Percentiles rank a stretch among this genome's conserved stretches.
phyloP scores from a whole-genome alignment of 495 filamentous ascomycete species.

The Evernia prunastri region DNA sequence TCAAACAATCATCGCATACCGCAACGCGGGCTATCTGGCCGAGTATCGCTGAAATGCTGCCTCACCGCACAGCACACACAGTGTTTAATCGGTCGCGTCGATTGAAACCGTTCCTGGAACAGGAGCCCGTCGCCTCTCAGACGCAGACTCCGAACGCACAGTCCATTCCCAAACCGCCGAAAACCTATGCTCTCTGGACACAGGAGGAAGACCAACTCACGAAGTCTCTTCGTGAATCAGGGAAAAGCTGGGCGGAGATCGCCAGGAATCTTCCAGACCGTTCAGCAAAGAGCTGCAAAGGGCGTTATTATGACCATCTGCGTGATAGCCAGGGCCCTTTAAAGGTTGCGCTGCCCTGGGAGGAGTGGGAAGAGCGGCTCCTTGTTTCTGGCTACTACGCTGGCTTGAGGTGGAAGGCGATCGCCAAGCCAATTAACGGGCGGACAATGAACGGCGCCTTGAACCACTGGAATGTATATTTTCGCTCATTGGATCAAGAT shows the following conservation, averaged over 20 bases:
- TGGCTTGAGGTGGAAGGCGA: neutral
- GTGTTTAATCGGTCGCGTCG: too few species aligned
- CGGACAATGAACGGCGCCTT: neutral
- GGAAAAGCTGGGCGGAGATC: neutral
- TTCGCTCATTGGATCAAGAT: neutral
- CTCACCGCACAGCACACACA: neutral
- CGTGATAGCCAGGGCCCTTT: neutral
- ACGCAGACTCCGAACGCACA: neutral
- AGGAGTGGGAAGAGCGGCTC: slow-evolving; percentile 1
- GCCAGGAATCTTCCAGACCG: neutral
- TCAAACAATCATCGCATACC: neutral
- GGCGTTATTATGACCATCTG: neutral
- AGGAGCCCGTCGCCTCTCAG: neutral
- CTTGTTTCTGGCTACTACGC: neutral
- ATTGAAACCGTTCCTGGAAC: neutral
- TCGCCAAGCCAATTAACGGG: neutral
- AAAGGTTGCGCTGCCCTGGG: neutral
- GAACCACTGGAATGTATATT: neutral
- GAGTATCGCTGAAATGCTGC: neutral
- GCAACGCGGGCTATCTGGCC: neutral
- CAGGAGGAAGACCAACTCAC: neutral
- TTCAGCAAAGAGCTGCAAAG: too few species aligned
- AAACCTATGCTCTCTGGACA: neutral
- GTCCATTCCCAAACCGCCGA: neutral
- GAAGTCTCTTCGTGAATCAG: neutral